Evolutionary conservation across 352 stramenopile genomes (phyloP).

Genomic region (Phytophthora quininea): DNA sequence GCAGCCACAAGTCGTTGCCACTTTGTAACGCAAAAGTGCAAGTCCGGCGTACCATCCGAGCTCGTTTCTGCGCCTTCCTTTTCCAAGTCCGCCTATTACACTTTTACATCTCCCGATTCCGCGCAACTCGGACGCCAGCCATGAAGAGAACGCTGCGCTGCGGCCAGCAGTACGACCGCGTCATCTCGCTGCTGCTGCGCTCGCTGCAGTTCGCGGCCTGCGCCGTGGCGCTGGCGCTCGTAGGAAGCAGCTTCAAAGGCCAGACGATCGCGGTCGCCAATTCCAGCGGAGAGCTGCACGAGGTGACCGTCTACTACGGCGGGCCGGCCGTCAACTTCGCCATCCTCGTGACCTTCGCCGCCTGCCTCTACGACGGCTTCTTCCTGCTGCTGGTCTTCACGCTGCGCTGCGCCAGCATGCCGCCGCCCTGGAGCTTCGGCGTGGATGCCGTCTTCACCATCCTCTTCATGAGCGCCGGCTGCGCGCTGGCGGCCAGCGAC

Average conservation of each 20-base stretch:
- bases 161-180: conserved; percentile 42
- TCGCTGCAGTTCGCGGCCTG: conserved; percentile 55
- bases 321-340: conserved; percentile 65
- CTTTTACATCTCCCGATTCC: conserved; percentile 17
- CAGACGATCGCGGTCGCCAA: conserved; percentile 31
- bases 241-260: conserved; percentile 53
- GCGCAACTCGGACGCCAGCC: background rate
- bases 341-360: conserved; percentile 66
- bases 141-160: conserved; percentile 27
- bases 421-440: conserved; percentile 50
- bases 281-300: conserved; percentile 13
- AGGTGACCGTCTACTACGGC: conserved; percentile 64
- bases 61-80: background rate
- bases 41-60: too few relatives aligned
- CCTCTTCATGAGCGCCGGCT: conserved; percentile 69
- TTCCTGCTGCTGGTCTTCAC: conserved; percentile 58
- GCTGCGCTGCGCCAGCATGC: conserved; percentile 35
- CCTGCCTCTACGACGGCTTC: conserved; percentile 51
- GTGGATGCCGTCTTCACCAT: conserved; percentile 73
- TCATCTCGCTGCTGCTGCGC: conserved; percentile 57
- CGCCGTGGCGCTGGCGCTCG: conserved; percentile 53
- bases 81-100: background rate
- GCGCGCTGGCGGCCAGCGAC: conserved; percentile 63
- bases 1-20: too few relatives aligned
- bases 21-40: too few relatives aligned